Base-by-base conservation (phyloP, 192 early-diverging fungal species). In the Coemansia javaensis region DNA sequence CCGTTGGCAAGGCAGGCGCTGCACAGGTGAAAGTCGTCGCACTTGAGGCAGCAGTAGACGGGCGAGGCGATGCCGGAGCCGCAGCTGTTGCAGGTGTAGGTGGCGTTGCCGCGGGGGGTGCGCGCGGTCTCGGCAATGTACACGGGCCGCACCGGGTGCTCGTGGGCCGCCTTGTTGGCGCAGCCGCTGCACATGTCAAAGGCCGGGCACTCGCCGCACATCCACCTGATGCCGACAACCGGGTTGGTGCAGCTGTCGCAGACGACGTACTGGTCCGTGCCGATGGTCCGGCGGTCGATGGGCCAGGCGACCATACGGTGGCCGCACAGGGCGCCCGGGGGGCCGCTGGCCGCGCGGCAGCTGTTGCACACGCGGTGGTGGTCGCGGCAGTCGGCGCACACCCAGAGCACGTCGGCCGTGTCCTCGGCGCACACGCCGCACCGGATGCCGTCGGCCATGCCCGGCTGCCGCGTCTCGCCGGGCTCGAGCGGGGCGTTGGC, bases 151-250 rank as follows among this genome's bases (percentile, higher is more conserved):
- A 60, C 28, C 44, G 40, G 33, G 37, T 73, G 69, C 41, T 52
- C 24, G 50, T 65, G 55, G 10, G 15, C 28, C 0, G 45, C 10
- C 22, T 41, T 40, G 33, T 62, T 49, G 47, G 76, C 71, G 32
- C 85, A 87, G 42, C 79, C 81, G 36, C 65, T 74, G 48, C 85
- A 87, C 11, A 80, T 47, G 59, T 87, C 85, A 56, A 75, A 85
- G 37, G 82, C 69, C 17, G 50, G 16, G 44, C 85, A 87, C 39
- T 78, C 71, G 14, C 4, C 32, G 45, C 85, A 86, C 43, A 72
- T 63, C 77, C 77, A 81, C 28, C 77, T 66, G 21, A 72, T 42
- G 2, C 60, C 64, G 8, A 59, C 54, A 8, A 80, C 79, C 11
- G 63, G 63, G 34, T 53, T 59, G 22, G 50, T 37, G 60, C 82